Percentiles rank a stretch among this genome's conserved stretches.
These are phyloP conservation scores for Sordariomycetes sp. DNA, from an alignment of 2,329 filamentous ascomycete species.

Conservation along the genomic window DNA sequence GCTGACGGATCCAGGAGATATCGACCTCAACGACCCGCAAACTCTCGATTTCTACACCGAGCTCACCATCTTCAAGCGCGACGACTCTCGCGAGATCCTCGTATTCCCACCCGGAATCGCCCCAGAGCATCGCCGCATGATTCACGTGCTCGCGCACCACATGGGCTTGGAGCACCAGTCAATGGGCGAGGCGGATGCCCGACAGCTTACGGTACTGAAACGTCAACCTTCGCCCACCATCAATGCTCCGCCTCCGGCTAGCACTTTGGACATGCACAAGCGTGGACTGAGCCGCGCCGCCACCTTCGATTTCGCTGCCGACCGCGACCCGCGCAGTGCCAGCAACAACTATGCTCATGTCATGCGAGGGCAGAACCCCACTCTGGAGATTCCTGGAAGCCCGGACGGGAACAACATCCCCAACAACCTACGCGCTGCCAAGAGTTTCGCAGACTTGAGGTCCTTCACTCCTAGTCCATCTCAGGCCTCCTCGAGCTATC, in stretches of 20 bases:
- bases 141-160: conserved; percentile 91
- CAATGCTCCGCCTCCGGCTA: conserved; percentile 51
- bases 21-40: conserved; percentile 86
- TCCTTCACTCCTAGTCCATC: conserved; percentile 93
- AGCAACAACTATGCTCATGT: conserved; percentile 61
- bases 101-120: conserved; percentile 76
- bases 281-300: conserved; percentile 85
- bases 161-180: conserved; percentile 89
- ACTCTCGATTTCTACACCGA: conserved; percentile 86
- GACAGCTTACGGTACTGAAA: conserved; percentile 86
- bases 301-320: conserved; percentile 92
- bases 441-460: conserved; percentile 91
- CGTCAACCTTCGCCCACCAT: conserved; percentile 42
- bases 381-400: conserved; percentile 82
- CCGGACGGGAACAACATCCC: conserved; percentile 51
- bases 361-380: conserved; percentile 72
- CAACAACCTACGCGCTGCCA: conserved; percentile 81
- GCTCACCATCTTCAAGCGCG: conserved; percentile 80
- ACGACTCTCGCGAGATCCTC: conserved; percentile 65
- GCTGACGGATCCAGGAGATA: too few relatives aligned
- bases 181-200: conserved; percentile 75
- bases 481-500: conserved; percentile 73
- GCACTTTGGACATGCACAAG: conserved; percentile 67
- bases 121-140: conserved; percentile 76
- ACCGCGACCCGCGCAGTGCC: conserved; percentile 59